Base-by-base conservation (phyloP, 768 basidiomycete species). In the Termitomyces sp. region DNA sequence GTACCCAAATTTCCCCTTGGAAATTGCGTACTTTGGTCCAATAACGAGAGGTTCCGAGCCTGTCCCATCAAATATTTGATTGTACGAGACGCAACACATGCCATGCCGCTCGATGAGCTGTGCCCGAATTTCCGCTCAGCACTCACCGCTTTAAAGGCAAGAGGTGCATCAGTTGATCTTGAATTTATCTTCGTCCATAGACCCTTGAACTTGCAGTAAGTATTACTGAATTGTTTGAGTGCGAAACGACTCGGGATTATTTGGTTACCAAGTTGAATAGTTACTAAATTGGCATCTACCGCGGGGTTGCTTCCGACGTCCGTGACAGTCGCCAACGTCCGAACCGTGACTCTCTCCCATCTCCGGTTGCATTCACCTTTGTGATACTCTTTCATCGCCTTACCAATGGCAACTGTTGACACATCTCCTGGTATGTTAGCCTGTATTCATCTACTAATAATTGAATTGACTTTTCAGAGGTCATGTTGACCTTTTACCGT, bases 401-500 rank as follows among this genome's bases (percentile, higher is more conserved):
- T n/a, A 12, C 14, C 51, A 17, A 66, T 68, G 65, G 48, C 61
- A 46, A 10, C 38, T 36, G 37, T 56, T 9, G 60, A 62, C 20
- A 62, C 63, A 7, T 66, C 67, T 37, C 63, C 67, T 38, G 66
- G 67, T 68, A 62, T 15, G 60, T 36, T 25, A 25, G 0, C 7
- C 15, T 34, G 25, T 40, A 1, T 52, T 25, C 43, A 17, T 12
- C 20, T 4, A 37, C 10, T 5, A 15, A 17, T 3, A 48, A 32
- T 29, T 40, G 15, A 25, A 36, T 15, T 50, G 15, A 56, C 1
- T 37, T 37, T 34, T 40, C 60, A 81, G 79, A 81, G 72, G 76
- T 81, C 31, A 79, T 84, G 81, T 73, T 80, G 36, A 73, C 79
- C 4, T 99, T 94, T 74, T 98, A 99, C 77, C 82, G 87, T 47